Evolutionary conservation across 176 grass and related monocot species (phyloP).

Genomic region (Bothriochloa decipiens): DNA sequence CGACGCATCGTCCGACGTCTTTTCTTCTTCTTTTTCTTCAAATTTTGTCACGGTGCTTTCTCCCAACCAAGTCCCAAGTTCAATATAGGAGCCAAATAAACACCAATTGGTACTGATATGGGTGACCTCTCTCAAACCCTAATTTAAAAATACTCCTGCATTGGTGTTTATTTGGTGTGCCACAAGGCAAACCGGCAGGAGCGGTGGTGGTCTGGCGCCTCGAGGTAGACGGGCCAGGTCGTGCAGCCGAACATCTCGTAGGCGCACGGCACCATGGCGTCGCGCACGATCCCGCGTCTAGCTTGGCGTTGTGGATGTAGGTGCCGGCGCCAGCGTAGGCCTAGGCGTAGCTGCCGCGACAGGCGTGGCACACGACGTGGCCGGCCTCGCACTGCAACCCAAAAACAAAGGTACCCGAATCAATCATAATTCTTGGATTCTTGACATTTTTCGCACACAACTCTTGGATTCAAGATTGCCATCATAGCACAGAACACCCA

Average conservation of each 20-base stretch:
- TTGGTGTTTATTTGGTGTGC: too few species aligned
- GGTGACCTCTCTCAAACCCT: too few species aligned
- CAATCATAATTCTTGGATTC: too few species aligned
- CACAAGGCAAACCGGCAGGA: slow-evolving; percentile 25
- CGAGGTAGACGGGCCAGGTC: slow-evolving; percentile 2
- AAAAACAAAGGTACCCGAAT: too few species aligned
- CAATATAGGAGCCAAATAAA: too few species aligned
- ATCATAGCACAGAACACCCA: background rate
- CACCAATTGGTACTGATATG: too few species aligned
- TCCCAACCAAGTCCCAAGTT: too few species aligned
- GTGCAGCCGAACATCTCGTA: slow-evolving; percentile 25
- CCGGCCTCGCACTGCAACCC: slow-evolving; percentile 15
- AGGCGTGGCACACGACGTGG: slow-evolving; percentile 2
- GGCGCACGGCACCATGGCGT: slow-evolving; percentile 14
- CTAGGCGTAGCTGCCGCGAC: background rate
- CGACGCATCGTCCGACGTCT: too few species aligned
- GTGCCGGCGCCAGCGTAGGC: background rate
- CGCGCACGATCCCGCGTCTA: slow-evolving; percentile 10
- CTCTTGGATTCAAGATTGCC: background rate
- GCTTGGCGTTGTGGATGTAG: background rate
- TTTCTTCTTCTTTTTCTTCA: too few species aligned
- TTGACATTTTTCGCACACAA: too few species aligned
- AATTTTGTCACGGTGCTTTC: too few species aligned
- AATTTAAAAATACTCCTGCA: too few species aligned
- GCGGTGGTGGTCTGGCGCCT: slow-evolving; percentile 17